A percentile compares a stretch with the other conserved stretches of the same genome.
Conservation (phyloP, 306 rosid species). For the Casuarina equisetifolia region DNA sequence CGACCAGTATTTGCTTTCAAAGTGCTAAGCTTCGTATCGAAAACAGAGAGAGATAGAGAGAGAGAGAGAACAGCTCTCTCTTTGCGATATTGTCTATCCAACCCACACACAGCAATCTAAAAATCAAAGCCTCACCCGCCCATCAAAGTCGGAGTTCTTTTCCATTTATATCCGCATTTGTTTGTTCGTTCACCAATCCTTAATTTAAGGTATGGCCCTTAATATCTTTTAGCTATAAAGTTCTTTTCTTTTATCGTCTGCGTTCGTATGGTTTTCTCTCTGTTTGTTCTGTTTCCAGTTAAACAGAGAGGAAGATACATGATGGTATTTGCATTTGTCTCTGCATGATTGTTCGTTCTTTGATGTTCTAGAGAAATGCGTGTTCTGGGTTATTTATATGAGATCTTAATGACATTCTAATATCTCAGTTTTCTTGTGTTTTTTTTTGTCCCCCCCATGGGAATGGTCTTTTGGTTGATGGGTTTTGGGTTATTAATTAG, state of each 20-base stretch:
- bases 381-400: neutral
- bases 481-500: conserved; percentile 6
- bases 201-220: conserved; percentile 42
- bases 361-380: neutral
- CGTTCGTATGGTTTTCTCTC: neutral
- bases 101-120: neutral
- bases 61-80: neutral
- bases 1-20: neutral
- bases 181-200: conserved; percentile 31
- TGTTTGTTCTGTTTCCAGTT: neutral
- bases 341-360: neutral
- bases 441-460: neutral
- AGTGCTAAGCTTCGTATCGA: conserved; percentile 14
- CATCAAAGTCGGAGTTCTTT: conserved; percentile 8
- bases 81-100: conserved; percentile 13
- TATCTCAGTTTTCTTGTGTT: neutral
- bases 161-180: conserved; percentile 11
- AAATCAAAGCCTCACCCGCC: conserved; percentile 8
- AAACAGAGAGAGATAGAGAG: neutral
- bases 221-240: neutral
- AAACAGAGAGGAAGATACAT: conserved; percentile 7
- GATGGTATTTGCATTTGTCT: conserved; percentile 11
- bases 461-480: neutral
- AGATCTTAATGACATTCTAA: neutral
- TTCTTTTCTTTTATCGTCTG: conserved; percentile 3